Conservation (phyloP, 345 rosid species). For the Adansonia digitata region DNA sequence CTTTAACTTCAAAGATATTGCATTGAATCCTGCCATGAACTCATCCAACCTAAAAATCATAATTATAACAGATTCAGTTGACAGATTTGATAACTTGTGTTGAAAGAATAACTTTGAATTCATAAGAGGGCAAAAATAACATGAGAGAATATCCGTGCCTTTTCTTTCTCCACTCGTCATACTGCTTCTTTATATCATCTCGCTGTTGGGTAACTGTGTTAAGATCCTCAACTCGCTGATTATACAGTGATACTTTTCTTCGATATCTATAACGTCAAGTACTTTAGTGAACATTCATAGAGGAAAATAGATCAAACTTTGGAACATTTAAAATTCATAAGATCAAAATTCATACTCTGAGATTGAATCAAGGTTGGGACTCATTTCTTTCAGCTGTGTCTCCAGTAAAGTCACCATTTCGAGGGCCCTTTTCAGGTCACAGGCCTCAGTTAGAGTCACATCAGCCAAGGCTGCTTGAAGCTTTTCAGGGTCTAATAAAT, state of each 20-base stretch:
- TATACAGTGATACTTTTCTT: slow-evolving; percentile 60
- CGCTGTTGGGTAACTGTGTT: slow-evolving; percentile 71
- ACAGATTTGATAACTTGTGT: slow-evolving; percentile 5
- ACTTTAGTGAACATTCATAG: slow-evolving; percentile 9
- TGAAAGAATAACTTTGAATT: neutral
- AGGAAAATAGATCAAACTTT: neutral
- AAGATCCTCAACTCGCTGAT: slow-evolving; percentile 78
- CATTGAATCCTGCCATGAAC: slow-evolving; percentile 95
- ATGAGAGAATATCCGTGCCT: slow-evolving; percentile 38
- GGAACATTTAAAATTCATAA: neutral
- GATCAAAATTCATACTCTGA: slow-evolving; percentile 56
- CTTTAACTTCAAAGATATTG: slow-evolving; percentile 86
- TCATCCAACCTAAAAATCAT: slow-evolving; percentile 72
- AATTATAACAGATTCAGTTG: slow-evolving; percentile 20
- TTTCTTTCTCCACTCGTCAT: slow-evolving; percentile 85
- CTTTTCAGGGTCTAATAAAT: slow-evolving; percentile 83
- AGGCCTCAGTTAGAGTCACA: slow-evolving; percentile 44
- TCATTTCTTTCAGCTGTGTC: slow-evolving; percentile 88
- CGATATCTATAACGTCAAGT: slow-evolving; percentile 51
- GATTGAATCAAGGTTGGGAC: slow-evolving; percentile 94
- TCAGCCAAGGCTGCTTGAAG: slow-evolving; percentile 73
- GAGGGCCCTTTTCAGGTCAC: slow-evolving; percentile 65
- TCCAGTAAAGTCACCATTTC: slow-evolving; percentile 78
- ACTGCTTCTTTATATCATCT: slow-evolving; percentile 74
- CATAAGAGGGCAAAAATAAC: neutral